Evolutionary conservation across 208 protist species (phyloP).

Genomic region (Acanthamoeba triangularis): DNA sequence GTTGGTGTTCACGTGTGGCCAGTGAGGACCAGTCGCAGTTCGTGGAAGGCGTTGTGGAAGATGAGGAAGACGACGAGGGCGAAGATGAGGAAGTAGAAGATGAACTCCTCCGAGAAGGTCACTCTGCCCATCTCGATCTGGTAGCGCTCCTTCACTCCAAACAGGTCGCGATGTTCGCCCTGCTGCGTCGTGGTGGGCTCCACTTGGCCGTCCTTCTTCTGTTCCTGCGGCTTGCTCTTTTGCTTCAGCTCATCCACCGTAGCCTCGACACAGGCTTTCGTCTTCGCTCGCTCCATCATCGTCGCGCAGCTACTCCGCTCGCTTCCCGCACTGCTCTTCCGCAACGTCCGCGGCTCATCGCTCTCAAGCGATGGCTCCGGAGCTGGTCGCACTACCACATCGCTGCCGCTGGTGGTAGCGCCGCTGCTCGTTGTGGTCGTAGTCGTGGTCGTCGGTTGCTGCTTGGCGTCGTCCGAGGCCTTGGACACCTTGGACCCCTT

Average conservation of each 20-base stretch:
- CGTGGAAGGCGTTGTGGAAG: constrained; percentile 36
- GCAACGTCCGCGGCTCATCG: background rate
- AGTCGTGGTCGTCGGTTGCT: background rate
- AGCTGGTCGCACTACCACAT: background rate
- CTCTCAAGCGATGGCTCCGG: background rate
- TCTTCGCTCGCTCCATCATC: background rate
- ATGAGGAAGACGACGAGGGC: constrained; percentile 28
- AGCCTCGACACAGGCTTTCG: background rate
- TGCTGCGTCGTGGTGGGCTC: background rate
- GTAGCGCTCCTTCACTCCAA: background rate
- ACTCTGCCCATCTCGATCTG: background rate
- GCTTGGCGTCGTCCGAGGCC: background rate
- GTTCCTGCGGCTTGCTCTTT: background rate
- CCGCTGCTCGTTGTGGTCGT: background rate
- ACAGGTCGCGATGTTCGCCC: background rate
- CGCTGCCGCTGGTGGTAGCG: background rate
- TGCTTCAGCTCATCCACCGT: background rate
- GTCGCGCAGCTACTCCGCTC: no score
- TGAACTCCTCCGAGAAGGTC: constrained; percentile 46
- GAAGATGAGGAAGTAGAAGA: constrained; percentile 57
- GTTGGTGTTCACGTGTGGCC: background rate
- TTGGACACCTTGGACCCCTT: background rate
- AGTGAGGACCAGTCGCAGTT: background rate
- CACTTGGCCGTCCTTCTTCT: background rate
- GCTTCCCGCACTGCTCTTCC: background rate